Evolutionary conservation across 345 rosid genomes (phyloP), one percentile per base, ranked within the genome.

Genomic region (Syzygium aqueum): DNA sequence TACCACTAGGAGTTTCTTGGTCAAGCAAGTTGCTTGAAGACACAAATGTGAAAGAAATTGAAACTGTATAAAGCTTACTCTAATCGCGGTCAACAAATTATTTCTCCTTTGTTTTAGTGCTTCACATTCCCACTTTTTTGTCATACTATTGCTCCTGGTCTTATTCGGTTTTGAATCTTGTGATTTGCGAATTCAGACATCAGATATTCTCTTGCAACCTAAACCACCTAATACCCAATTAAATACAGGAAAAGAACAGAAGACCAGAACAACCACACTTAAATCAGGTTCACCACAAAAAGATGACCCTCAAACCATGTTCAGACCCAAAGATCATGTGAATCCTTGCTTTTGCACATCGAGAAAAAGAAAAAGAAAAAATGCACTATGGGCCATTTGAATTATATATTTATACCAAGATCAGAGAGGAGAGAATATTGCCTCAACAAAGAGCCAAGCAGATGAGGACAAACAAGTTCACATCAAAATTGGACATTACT

Each of bases 161-260:
- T 23, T 53, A 22, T 27, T 57, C 83, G 15, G 85, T 27, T 56
- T 65, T 50, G 73, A 85, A 77, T 85, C 77, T 77, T 57, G 8
- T 84, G 86, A 65, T 28, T 51, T 17, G 54, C 57, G 59, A 6
- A 63, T 85, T 83, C 67, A 51, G 50, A 53, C 43, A 25, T 46
- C 54, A 9, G 51, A 27, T 83, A 57, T 50, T 67, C 84, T 67
- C 51, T 85, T 16, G 13, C 87, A 88, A 89, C 92, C 90, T 77
- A 91, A 91, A 89, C 91, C 86, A 94, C 93, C 95, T 90, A 93
- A 93, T 89, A 87, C 92, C 90, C 86, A 67, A 77, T 93, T 90
- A 73, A 92, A 90, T 89, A 93, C 77, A 85, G 84, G 87, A 92
- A 91, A 89, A 91, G 87, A 91, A 92, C 95, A 94, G 87, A 85